Evolutionary conservation across 1,139 yeast genomes (phyloP), one percentile per base, ranked within the genome.

Genomic region (Eremothecium gossypii): DNA sequence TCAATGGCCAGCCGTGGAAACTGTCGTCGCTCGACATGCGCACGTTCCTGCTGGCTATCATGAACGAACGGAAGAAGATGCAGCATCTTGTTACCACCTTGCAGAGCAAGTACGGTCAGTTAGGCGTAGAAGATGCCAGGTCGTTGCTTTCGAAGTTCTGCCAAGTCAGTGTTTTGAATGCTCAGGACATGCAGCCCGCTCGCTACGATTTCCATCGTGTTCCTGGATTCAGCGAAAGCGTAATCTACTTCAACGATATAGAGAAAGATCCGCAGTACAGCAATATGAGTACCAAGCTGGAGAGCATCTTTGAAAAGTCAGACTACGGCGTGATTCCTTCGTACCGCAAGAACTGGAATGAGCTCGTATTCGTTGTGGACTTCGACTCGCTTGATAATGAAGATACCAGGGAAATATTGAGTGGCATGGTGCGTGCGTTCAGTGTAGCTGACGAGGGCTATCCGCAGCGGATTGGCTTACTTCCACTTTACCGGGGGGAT

Each of bases 401-500:
- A 45, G 60, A 66, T 30, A 71, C 70, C 1, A 53, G 73, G 46
- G 60, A 66, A 26, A 73, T 73, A 1, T 60, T 79, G 28, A 66
- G 71, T 35, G 69, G 77, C 3, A 58, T 77, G 33, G 56, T 79
- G 1, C 69, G 74, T 30, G 65, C 76, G 1, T 30, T 61, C 7
- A 45, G 47, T n/a, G 69, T 83, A 13, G 58, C 77, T 26, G 68
- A 73, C 27, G 70, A 75, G 33, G 77, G 78, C 1, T 69, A 83
- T 12, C 87, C 96, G 0, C 82, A 87, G 50, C 84, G 89, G 57
- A 57, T 91, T 43, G 98, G 96, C 3, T 49, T 91, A 2, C 64
- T 91, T 23, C 95, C 97, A 0, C 49, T 83, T 2, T 49, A 47
- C 20, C 46, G 51, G 4, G 48, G 48, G 2, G 33, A 52, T 33